Evolutionary conservation across 768 basidiomycete species (phyloP).

Genomic region (Amanita exitialis): DNA sequence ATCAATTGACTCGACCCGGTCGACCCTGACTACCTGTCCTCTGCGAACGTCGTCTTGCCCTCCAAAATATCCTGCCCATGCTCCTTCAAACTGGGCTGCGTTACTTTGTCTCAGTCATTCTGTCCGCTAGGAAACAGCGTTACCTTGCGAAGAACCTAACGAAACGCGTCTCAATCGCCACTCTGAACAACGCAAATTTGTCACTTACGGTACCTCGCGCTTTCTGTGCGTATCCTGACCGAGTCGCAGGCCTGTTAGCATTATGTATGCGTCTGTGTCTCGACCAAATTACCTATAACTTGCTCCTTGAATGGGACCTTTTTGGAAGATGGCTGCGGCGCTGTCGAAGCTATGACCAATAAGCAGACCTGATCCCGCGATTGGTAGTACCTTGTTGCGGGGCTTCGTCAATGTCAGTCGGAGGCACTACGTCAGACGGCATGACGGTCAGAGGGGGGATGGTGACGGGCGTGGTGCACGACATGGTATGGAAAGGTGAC

Average conservation of each 20-base stretch:
- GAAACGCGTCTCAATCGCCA: background rate
- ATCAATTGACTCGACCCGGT: too few relatives aligned
- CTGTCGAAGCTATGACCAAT: background rate
- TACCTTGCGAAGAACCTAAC: slow-evolving; percentile 24
- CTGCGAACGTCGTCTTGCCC: slow-evolving; percentile 30
- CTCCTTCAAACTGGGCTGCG: slow-evolving; percentile 33
- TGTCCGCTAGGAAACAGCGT: slow-evolving; percentile 8
- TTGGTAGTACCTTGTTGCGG: slow-evolving; percentile 3
- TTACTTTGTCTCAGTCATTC: background rate
- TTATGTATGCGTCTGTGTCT: background rate
- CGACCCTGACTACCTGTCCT: slow-evolving; percentile 12
- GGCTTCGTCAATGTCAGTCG: background rate
- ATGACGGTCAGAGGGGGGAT: background rate
- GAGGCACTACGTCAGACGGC: background rate
- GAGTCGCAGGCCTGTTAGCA: too few relatives aligned
- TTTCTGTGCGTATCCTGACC: slow-evolving; percentile 18
- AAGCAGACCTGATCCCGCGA: background rate
- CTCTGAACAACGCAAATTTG: background rate
- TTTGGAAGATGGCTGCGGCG: background rate
- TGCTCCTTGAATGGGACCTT: slow-evolving; percentile 49
- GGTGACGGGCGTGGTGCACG: background rate
- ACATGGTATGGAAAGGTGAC: background rate
- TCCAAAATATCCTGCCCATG: slow-evolving; percentile 44
- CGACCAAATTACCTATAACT: slow-evolving; percentile 33
- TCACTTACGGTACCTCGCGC: slow-evolving; percentile 31